These are phyloP conservation scores for Mucor sp. DNA, from an alignment of 371 early-diverging fungal genomes.

Conservation along the genomic window DNA sequence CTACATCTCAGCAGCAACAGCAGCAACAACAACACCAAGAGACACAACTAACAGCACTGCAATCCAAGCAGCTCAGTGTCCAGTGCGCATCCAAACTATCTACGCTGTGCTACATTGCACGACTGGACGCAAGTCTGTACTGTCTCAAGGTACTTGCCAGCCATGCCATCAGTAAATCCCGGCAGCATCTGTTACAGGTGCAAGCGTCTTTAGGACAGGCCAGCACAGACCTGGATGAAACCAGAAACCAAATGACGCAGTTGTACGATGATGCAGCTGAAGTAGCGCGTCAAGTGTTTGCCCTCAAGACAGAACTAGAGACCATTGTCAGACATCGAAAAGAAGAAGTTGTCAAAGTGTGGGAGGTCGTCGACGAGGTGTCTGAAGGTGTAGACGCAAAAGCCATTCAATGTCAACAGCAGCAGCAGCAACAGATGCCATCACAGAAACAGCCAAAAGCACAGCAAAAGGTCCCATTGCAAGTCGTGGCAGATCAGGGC, in stretches of 20 bases:
- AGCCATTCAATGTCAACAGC: constrained; percentile 16
- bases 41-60: constrained; percentile 2
- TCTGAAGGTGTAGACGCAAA: constrained; percentile 37
- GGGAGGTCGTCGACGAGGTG: constrained; percentile 66
- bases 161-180: constrained; percentile 45
- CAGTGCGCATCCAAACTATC: constrained; percentile 19
- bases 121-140: constrained; percentile 60
- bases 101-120: constrained; percentile 35
- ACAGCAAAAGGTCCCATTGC: neutral
- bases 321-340: constrained; percentile 58
- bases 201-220: constrained; percentile 51
- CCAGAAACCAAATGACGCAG: constrained; percentile 48
- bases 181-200: constrained; percentile 41
- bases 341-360: constrained; percentile 63
- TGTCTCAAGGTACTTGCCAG: constrained; percentile 56
- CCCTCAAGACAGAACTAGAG: constrained; percentile 57
- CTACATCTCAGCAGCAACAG: neutral
- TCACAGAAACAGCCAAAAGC: constrained; percentile 9
- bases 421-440: constrained; percentile 4
- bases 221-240: constrained; percentile 51
- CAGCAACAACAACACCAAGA: neutral
- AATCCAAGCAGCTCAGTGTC: constrained; percentile 4
- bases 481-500: neutral
- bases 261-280: constrained; percentile 63
- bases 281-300: constrained; percentile 55